Evolutionary conservation across 1,284 basidiomycete species (phyloP), one percentile per base, ranked within the genome.

Genomic region (Agroathelia rolfsii): DNA sequence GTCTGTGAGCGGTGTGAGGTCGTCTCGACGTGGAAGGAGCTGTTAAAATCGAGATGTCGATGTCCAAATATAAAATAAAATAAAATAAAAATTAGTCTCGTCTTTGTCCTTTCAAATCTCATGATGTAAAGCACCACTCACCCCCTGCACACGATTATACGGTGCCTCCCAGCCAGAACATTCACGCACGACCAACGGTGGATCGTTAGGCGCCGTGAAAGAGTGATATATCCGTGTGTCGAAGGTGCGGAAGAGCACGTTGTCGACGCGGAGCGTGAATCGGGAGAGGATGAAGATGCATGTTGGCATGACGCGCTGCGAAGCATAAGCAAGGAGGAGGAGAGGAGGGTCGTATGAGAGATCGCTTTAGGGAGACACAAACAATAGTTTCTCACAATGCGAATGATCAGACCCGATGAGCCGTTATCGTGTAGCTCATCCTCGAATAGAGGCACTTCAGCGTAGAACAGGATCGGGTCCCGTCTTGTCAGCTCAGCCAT

Each of bases 361-460:
- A 8, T n/a, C 15, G 19, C 26, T 9, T 10, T 28, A 14, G 17
- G 20, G n/a, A 21, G 8, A 22, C 26, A 11, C 13, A 10, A 26
- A 14, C 26, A 29, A 24, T 23, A 21, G 18, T 20, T 9, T 68
- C 87, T 57, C 51, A 94, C 90, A 36, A 95, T 86, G 46, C 89
- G 69, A 30, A 89, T 78, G 16, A 89, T 67, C 4, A 89, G 57
- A 28, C 74, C 72, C 1, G 88, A 89, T 8, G 85, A 76, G 1
- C 92, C 92, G 49, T 95, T 93, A 49, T 96, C 92, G 49, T 95
- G 89, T 30, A 96, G 62, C 53, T 96, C 93, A 51, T 94, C 89
- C 48, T 96, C 90, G 49, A 85, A 96, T 4, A 96, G 59, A 0
- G 86, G 82, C 0, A 95, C 76, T 50, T 95, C 90, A 10, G 90